Base-by-base conservation (phyloP, 2,329 filamentous ascomycete genomes). In the Tolypocladium tropicale region DNA sequence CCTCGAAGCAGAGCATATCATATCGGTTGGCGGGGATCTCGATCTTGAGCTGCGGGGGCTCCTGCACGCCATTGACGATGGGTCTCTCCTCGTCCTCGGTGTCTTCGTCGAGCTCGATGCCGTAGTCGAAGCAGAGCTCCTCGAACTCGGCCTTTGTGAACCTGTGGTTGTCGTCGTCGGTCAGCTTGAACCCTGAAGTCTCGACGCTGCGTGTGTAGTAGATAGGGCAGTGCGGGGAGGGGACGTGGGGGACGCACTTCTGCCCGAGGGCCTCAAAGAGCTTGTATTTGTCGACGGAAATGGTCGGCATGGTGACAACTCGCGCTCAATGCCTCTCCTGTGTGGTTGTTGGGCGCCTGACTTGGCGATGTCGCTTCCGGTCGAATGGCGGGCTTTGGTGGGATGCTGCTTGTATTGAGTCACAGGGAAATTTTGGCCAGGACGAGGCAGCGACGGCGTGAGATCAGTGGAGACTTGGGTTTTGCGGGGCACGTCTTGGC, bases 61-160 rank as follows among this genome's bases (percentile, higher is more conserved):
- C 90, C 73, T 95, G 88, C 64, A 86, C 83, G 70, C 88, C 88
- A 75, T 90, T 81, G 66, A 89, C 81, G 57, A 88, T 76, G 34
- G 89, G 88, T 51, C 89, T 80, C 62, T 90, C 84, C 57, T 83
- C 79, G 66, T 89, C 80, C 63, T 90, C 87, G 53, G 89, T 94
- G 72, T 99, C 94, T 77, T 97, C 93, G 76, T 99, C 94, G 64
- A 99, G 83, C 74, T 99, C 94, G 70, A 99, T 95, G 58, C 92
- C 92, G 70, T 96, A 99, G 68, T 99, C 93, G 81, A 99, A 99
- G 75, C 94, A 97, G 64, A 99, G 80, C 69, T 95, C 89, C 73
- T 99, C 94, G 69, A 99, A 99, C 68, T 95, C 90, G 66, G 95
- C 84, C 61, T 90, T 94, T 55, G 93, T 96, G 74, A 89, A 93